Evolutionary conservation across 441 rosid genomes (phyloP), one percentile per base, ranked within the genome.

Genomic region (Mallotus repandus): DNA sequence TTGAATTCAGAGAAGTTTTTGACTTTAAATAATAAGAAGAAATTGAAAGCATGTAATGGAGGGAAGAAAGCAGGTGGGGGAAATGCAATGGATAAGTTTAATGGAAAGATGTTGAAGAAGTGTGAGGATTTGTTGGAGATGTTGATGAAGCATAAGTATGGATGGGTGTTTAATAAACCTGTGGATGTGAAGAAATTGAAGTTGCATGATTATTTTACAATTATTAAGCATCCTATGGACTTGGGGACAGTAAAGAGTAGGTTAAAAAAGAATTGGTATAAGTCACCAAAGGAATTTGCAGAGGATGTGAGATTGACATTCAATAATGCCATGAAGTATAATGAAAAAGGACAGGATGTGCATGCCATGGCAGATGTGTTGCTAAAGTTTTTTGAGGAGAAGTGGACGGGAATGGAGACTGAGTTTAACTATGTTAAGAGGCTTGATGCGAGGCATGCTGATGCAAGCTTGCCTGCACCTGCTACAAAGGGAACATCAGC

Each of bases 161-260:
- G 93, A n/a, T 92, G 98, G 99, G 81, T 92, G 78, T 95, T 95
- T 74, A 89, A 90, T 77, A 58, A 72, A 7, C 99, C 98, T 0
- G 99, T 95, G 35, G 98, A 95, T 85, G 97, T 76, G 9, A 81
- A 84, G 75, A 84, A 76, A 62, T 87, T 93, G 54, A 88, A 88
- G 63, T 81, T 93, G 80, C 91, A 78, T 65, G 98, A 96, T 86
- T 96, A 96, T 73, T 78, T 81, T 59, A 84, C 64, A 14, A 93
- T 93, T 64, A 78, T 96, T 65, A 88, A 88, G 87, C 88, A 84
- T 79, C 99, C 99, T 4, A 96, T 96, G 99, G 99, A 96, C 87
- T 85, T 96, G 80, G 97, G 99, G 5, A 90, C 97, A 0, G 91
- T 96, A 72, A 91, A 88, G 84, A 78, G 58, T 64, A 88, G 81